Conservation (phyloP, 805 yeast species). For the Sungouiozyma ichnusensis region DNA sequence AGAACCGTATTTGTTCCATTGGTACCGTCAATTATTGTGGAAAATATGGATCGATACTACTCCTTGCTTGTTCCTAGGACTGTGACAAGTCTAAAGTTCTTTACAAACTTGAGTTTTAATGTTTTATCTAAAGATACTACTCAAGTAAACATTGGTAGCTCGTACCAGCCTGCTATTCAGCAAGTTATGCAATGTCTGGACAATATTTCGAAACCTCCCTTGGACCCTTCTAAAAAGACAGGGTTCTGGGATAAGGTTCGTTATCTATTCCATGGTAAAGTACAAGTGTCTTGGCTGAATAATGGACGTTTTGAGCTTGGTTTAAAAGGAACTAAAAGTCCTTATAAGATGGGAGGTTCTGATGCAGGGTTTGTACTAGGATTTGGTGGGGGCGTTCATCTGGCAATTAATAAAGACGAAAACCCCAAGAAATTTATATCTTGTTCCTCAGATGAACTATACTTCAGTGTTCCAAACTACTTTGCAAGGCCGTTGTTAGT, state of each 20-base stretch:
- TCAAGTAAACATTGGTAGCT: slow-evolving; percentile 72
- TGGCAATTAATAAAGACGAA: slow-evolving; percentile 54
- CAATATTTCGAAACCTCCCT: slow-evolving; percentile 78
- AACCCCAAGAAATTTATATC: slow-evolving; percentile 59
- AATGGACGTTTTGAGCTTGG: slow-evolving; percentile 46
- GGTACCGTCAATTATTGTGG: slow-evolving; percentile 35
- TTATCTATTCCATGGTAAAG: slow-evolving; percentile 62
- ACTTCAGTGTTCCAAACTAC: slow-evolving; percentile 71
- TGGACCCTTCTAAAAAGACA: slow-evolving; percentile 72
- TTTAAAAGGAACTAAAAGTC: slow-evolving; percentile 68
- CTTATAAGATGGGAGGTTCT: slow-evolving; percentile 56
- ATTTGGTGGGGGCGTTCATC: slow-evolving; percentile 51
- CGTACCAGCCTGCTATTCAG: slow-evolving; percentile 75
- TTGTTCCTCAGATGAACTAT: slow-evolving; percentile 49
- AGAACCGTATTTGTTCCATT: slow-evolving; percentile 56
- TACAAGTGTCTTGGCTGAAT: slow-evolving; percentile 41
- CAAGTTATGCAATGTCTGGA: slow-evolving; percentile 70
- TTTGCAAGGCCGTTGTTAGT: slow-evolving; percentile 41
- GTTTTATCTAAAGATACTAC: slow-evolving; percentile 50
- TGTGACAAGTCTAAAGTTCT: slow-evolving; percentile 63
- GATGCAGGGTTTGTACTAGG: slow-evolving; percentile 71
- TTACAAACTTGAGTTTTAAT: slow-evolving; percentile 46
- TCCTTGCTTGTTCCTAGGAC: slow-evolving; percentile 64
- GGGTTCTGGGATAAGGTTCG: slow-evolving; percentile 93
- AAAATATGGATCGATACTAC: slow-evolving; percentile 35